phyloP scores from a whole-genome alignment of 441 rosid genomes.

The Gossypium gossypioides region DNA sequence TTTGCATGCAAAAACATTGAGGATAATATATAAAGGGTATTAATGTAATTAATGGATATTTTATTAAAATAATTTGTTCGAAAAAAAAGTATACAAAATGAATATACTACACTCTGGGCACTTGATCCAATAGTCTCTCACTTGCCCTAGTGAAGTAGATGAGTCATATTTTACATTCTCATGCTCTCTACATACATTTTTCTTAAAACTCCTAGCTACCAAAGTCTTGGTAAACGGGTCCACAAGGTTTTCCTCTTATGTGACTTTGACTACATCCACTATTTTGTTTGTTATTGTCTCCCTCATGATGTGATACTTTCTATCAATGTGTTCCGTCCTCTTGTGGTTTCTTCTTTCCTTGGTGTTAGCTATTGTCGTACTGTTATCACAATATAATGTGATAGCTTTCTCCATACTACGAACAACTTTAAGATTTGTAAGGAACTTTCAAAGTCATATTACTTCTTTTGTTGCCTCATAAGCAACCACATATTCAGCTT shows the following conservation, averaged over 20 bases:
- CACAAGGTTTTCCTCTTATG: background rate
- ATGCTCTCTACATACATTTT: background rate
- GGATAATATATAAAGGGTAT: background rate
- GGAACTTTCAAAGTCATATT: background rate
- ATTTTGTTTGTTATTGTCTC: background rate
- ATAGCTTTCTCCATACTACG: background rate
- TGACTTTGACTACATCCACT: background rate
- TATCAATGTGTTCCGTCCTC: background rate
- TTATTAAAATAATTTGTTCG: too few species aligned
- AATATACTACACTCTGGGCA: background rate
- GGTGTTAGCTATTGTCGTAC: background rate
- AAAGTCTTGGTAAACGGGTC: background rate
- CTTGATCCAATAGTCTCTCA: background rate
- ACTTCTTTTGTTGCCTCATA: background rate
- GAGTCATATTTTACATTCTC: background rate
- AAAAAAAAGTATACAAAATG: too few species aligned
- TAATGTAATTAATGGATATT: background rate
- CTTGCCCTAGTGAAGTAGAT: background rate
- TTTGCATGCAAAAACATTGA: too few species aligned
- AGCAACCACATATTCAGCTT: background rate
- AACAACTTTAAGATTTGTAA: background rate
- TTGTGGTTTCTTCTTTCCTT: background rate
- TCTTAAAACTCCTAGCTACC: background rate
- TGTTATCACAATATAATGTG: background rate
- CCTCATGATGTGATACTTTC: background rate